These are phyloP conservation scores for Talaromyces adpressus DNA, from an alignment of 495 filamentous ascomycete species.

Conservation along the genomic window DNA sequence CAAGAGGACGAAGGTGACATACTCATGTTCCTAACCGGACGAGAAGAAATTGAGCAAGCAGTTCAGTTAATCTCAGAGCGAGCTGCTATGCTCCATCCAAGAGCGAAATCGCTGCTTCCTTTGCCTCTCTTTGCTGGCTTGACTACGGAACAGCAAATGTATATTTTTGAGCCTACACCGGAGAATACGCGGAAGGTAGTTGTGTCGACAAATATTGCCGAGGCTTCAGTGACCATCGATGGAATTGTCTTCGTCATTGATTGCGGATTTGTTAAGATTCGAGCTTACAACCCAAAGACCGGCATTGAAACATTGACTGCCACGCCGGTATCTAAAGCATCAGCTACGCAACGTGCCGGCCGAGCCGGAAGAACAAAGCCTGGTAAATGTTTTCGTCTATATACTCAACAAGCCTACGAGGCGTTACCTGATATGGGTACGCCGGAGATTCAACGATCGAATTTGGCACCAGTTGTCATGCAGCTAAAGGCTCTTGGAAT, in stretches of 20 bases:
- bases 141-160: slow-evolving; percentile 83
- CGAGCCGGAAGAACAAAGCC: slow-evolving; percentile 87
- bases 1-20: slow-evolving; percentile 83
- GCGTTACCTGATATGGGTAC: slow-evolving; percentile 65
- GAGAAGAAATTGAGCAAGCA: slow-evolving; percentile 85
- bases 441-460: slow-evolving; percentile 90
- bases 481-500: slow-evolving; percentile 96
- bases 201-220: slow-evolving; percentile 92
- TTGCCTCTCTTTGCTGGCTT: slow-evolving; percentile 87
- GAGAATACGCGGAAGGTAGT: slow-evolving; percentile 87
- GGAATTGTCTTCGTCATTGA: slow-evolving; percentile 92
- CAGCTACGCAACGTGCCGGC: slow-evolving; percentile 86
- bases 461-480: slow-evolving; percentile 83
- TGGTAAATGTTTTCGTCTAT: slow-evolving; percentile 92
- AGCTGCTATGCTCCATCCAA: slow-evolving; percentile 63
- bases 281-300: slow-evolving; percentile 78
- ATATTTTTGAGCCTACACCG: slow-evolving; percentile 82
- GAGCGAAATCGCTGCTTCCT: slow-evolving; percentile 62
- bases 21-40: slow-evolving; percentile 83
- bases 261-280: slow-evolving; percentile 84
- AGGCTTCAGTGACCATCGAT: slow-evolving; percentile 91
- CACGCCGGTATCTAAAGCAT: slow-evolving; percentile 83
- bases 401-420: slow-evolving; percentile 71
- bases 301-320: slow-evolving; percentile 91
- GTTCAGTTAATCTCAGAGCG: slow-evolving; percentile 75